A percentile compares a stretch with the other conserved stretches of the same genome.
These are phyloP conservation scores for Pythium aristosporum DNA, from an alignment of 352 stramenopile species.

Conservation along the genomic window DNA sequence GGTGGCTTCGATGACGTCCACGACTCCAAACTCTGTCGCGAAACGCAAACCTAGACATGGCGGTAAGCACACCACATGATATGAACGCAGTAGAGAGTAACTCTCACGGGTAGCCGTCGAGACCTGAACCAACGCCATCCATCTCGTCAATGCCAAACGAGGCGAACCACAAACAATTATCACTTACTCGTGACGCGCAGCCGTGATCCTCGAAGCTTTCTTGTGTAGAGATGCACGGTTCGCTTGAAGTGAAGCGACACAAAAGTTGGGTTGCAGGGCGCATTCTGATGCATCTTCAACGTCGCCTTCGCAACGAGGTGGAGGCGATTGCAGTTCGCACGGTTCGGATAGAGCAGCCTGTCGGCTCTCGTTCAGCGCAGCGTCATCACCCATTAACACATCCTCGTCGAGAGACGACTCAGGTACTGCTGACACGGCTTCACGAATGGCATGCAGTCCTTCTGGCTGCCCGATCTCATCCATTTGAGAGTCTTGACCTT, in stretches of 20 bases:
- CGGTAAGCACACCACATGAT: background rate
- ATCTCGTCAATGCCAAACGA: background rate
- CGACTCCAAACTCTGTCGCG: background rate
- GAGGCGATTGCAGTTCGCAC: background rate
- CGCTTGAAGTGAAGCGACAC: background rate
- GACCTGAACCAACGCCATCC: background rate
- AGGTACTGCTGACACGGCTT: background rate
- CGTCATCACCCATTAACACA: background rate
- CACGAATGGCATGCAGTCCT: background rate
- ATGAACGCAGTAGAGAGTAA: background rate
- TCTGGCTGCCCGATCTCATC: background rate
- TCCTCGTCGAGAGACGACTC: background rate
- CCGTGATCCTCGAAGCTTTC: background rate
- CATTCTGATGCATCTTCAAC: background rate
- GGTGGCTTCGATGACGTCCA: background rate
- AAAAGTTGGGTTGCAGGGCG: background rate
- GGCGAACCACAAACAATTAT: background rate
- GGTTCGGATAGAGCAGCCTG: background rate
- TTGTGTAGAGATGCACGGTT: slow-evolving; percentile 3
- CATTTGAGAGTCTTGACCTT: slow-evolving; percentile 1
- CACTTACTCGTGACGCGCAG: slow-evolving; percentile 1
- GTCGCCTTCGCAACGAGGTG: background rate
- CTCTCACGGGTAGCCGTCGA: background rate
- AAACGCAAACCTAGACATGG: background rate
- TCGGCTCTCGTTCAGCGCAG: background rate